Percentiles rank a stretch among this genome's conserved stretches.
Conservation (phyloP, 768 basidiomycete genomes). For the Suillus decipiens region DNA sequence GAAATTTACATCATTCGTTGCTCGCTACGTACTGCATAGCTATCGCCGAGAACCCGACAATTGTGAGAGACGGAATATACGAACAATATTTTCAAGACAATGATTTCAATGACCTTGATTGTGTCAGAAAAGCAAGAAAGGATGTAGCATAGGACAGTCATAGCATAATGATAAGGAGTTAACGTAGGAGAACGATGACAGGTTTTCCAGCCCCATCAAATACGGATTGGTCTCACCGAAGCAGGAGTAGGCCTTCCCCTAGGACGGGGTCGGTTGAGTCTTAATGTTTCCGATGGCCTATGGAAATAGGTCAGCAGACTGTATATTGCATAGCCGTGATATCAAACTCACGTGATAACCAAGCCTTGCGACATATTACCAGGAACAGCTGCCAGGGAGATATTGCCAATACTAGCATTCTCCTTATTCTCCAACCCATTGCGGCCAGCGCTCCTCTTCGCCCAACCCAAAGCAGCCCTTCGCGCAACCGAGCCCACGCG, state of each 20-base stretch:
- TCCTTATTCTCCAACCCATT: slow-evolving; percentile 57
- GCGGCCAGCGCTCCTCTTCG: slow-evolving; percentile 60
- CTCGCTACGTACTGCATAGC: background rate
- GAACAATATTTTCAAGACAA: background rate
- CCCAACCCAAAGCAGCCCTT: slow-evolving; percentile 60
- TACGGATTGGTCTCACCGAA: slow-evolving; percentile 28
- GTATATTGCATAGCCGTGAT: background rate
- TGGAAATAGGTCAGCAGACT: background rate
- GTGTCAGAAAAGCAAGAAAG: background rate
- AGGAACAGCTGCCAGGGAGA: slow-evolving; percentile 2
- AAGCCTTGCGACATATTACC: slow-evolving; percentile 33
- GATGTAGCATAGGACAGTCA: background rate
- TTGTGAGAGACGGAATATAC: background rate
- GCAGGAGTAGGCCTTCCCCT: slow-evolving; percentile 42
- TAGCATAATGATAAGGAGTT: background rate
- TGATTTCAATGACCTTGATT: background rate
- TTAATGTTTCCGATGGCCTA: slow-evolving; percentile 43
- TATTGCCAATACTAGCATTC: slow-evolving; percentile 20
- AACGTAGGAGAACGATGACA: background rate
- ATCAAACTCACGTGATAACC: slow-evolving; percentile 50
- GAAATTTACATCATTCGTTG: background rate
- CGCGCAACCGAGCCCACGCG: slow-evolving; percentile 57
- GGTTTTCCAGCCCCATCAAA: slow-evolving; percentile 18
- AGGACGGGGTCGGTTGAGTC: slow-evolving; percentile 49
- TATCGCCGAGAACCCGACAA: background rate